These are phyloP conservation scores for Trametes cubensis DNA, from an alignment of 768 basidiomycete species.

Conservation along the genomic window DNA sequence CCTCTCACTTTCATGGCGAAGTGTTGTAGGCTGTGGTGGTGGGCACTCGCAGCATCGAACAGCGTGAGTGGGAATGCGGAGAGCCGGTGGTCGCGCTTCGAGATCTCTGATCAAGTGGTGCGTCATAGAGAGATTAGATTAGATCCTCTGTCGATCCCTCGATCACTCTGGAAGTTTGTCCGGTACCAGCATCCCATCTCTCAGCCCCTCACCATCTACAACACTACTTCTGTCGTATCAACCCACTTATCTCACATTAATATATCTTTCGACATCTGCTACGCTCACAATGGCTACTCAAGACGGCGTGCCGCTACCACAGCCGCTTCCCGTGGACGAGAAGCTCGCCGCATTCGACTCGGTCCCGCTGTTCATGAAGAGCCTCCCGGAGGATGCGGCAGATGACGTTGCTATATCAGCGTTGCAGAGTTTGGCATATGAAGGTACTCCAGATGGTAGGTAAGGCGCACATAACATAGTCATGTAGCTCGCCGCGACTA, in stretches of 20 bases:
- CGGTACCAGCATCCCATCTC: neutral
- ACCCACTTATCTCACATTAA: neutral
- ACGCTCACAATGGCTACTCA: conserved; percentile 11
- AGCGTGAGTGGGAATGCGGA: neutral
- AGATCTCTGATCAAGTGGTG: conserved; percentile 7
- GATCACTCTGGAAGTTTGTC: conserved; percentile 7
- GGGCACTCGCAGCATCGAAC: too few species aligned
- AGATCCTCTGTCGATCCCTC: conserved; percentile 16
- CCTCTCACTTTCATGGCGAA: conserved; percentile 45
- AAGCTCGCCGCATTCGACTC: conserved; percentile 55
- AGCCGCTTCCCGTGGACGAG: conserved; percentile 35
- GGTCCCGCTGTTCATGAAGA: conserved; percentile 91
- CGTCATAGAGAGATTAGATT: conserved; percentile 17
- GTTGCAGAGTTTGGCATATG: conserved; percentile 81
- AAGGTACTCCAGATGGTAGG: conserved; percentile 94
- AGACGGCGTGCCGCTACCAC: conserved; percentile 24
- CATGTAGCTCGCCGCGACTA: neutral
- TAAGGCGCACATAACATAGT: conserved; percentile 27
- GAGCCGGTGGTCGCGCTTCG: neutral
- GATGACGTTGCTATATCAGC: conserved; percentile 75
- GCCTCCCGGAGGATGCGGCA: conserved; percentile 69
- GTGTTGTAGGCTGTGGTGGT: neutral
- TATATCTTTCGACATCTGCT: neutral
- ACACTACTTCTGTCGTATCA: neutral
- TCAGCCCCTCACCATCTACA: neutral